Percentiles rank a stretch among this genome's conserved stretches.
These are phyloP conservation scores for Lecanicillium sp. DNA, from an alignment of 2,329 filamentous ascomycete genomes.

Conservation along the genomic window DNA sequence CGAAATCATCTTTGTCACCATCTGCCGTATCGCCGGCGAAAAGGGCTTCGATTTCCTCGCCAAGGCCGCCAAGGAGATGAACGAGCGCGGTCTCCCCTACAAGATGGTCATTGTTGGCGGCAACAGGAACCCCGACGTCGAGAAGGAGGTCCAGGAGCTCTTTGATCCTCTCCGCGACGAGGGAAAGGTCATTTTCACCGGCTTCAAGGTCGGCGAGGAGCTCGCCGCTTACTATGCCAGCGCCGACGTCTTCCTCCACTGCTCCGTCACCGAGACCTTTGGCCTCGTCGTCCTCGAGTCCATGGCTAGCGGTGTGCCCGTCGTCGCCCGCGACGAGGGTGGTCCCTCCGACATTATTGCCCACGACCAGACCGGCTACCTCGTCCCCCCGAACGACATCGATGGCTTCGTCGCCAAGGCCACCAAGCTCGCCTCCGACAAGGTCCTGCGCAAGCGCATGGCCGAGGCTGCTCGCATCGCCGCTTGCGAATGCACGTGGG, in stretches of 20 bases:
- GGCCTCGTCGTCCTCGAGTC: conserved; percentile 64
- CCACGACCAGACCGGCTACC: conserved; percentile 53
- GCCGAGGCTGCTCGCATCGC: conserved; percentile 43
- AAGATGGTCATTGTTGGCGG: conserved; percentile 63
- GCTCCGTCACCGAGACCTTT: conserved; percentile 66
- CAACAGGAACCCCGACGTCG: conserved; percentile 58
- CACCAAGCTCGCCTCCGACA: conserved; percentile 41
- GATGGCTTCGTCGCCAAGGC: conserved; percentile 51
- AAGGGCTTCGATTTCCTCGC: conserved; percentile 67
- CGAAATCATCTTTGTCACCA: conserved; percentile 59
- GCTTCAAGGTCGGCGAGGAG: conserved; percentile 54
- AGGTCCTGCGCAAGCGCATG: conserved; percentile 39
- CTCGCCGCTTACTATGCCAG: conserved; percentile 63
- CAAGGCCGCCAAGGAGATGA: conserved; percentile 47
- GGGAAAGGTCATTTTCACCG: conserved; percentile 58
- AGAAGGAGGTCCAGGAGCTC: conserved; percentile 53
- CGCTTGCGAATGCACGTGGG: conserved; percentile 62
- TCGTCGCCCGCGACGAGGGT: conserved; percentile 63
- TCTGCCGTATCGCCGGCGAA: conserved; percentile 62
- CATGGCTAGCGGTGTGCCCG: conserved; percentile 65
- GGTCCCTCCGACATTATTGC: conserved; percentile 62
- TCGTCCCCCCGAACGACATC: conserved; percentile 55
- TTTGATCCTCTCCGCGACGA: conserved; percentile 44
- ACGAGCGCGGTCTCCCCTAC: conserved; percentile 50
- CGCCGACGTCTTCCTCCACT: conserved; percentile 65